Percentiles rank a stretch among this genome's conserved stretches.
These are phyloP conservation scores for Harringtonia lauricola DNA, from an alignment of 2,329 filamentous ascomycete species.

Conservation along the genomic window DNA sequence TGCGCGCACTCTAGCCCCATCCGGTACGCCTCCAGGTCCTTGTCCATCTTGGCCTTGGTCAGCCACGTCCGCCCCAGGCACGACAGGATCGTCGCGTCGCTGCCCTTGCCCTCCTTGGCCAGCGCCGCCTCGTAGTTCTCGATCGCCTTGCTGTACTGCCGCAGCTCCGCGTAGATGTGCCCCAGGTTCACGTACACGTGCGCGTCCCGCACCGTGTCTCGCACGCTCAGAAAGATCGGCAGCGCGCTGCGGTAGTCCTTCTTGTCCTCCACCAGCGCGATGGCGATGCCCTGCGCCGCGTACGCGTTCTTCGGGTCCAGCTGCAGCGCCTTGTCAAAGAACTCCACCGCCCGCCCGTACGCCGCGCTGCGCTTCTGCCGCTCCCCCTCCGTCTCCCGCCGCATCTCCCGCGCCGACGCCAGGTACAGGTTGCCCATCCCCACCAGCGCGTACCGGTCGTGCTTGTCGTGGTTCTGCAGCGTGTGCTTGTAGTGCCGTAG, in stretches of 20 bases:
- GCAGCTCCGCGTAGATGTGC: constrained; percentile 82
- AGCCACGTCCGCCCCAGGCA: constrained; percentile 85
- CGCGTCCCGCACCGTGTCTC: constrained; percentile 79
- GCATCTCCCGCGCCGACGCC: constrained; percentile 84
- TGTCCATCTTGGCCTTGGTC: constrained; percentile 58
- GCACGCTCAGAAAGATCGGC: constrained; percentile 79
- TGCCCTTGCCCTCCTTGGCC: constrained; percentile 60
- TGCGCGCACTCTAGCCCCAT: constrained; percentile 50
- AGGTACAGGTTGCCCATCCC: constrained; percentile 95
- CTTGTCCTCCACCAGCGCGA: constrained; percentile 87
- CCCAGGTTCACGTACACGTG: constrained; percentile 89
- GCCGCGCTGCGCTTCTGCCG: constrained; percentile 81
- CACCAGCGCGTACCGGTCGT: constrained; percentile 91
- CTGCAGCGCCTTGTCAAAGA: constrained; percentile 94
- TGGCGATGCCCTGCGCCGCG: constrained; percentile 90
- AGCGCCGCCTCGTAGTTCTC: constrained; percentile 88
- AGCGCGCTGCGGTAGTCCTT: constrained; percentile 78
- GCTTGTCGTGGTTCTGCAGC: constrained; percentile 87
- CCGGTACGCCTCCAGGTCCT: constrained; percentile 45
- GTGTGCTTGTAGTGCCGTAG: constrained; percentile 95
- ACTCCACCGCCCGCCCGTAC: constrained; percentile 90
- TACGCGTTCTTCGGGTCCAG: constrained; percentile 94
- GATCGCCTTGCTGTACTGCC: constrained; percentile 83
- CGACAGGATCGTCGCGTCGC: constrained; percentile 68
- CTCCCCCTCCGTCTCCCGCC: constrained; percentile 76